Percentiles rank a stretch among this genome's conserved stretches.
These are phyloP conservation scores for Eudorina sp. DNA, from an alignment of 139 green algal genomes.

Conservation along the genomic window DNA sequence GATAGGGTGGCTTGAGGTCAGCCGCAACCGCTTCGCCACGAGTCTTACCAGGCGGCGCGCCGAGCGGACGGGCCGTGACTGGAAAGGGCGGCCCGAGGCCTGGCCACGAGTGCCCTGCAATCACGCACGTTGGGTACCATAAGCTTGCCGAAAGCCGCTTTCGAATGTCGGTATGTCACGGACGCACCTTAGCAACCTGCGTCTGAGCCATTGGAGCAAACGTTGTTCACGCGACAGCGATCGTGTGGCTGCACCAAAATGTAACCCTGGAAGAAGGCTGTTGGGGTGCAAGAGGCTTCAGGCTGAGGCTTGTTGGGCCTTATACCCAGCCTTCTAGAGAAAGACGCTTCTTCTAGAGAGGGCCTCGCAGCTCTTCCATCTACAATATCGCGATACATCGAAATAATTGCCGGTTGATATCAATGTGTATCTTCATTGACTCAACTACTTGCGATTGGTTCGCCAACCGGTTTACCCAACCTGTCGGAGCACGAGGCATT, in stretches of 20 bases:
- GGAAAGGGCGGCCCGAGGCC: slow-evolving; percentile 29
- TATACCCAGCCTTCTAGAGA: slow-evolving; percentile 9
- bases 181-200: slow-evolving; percentile 39
- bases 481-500: too few relatives aligned
- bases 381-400: too few relatives aligned
- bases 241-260: neutral
- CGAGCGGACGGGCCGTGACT: neutral
- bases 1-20: slow-evolving; percentile 26
- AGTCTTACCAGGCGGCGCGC: slow-evolving; percentile 39
- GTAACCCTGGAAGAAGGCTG: neutral
- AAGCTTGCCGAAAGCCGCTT: too few relatives aligned
- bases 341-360: too few relatives aligned
- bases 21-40: slow-evolving; percentile 19
- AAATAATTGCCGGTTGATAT: too few relatives aligned
- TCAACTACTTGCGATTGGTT: too few relatives aligned
- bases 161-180: too few relatives aligned
- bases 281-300: neutral
- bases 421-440: too few relatives aligned
- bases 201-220: slow-evolving; percentile 40
- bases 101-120: slow-evolving; percentile 40
- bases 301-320: neutral
- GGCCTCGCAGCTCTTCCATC: neutral
- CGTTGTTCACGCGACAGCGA: neutral
- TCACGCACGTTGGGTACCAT: too few relatives aligned
- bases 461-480: too few relatives aligned